Conservation (phyloP, 192 early-diverging fungal genomes). For the Coemansia sp. region DNA sequence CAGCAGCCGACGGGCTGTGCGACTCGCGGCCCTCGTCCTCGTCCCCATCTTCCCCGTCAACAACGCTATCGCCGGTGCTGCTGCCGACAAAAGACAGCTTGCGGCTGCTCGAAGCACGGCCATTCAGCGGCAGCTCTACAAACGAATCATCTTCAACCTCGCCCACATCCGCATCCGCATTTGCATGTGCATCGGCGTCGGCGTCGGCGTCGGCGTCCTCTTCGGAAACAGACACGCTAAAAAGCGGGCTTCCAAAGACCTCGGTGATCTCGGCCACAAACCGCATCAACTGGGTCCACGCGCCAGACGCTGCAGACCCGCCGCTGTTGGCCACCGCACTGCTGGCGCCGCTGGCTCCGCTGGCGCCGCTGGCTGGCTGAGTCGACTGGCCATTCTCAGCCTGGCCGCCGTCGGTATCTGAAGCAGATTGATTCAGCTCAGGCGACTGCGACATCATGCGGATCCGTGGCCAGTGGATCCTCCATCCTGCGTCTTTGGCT, state of each 20-base stretch:
- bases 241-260: constrained; percentile 26
- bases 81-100: constrained; percentile 13
- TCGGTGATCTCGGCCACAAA: constrained; percentile 42
- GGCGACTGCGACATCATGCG: constrained; percentile 55
- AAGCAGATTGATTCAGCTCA: constrained; percentile 16
- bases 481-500: constrained; percentile 47
- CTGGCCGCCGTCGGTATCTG: constrained; percentile 1
- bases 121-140: constrained; percentile 7
- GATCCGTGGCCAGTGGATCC: constrained; percentile 43
- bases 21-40: neutral
- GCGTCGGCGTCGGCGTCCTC: neutral
- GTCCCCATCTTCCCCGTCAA: neutral
- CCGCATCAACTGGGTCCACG: constrained; percentile 35
- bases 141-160: neutral
- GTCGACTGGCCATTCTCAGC: neutral
- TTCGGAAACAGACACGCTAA: neutral
- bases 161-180: neutral
- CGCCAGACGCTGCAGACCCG: neutral
- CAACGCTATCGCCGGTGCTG: neutral
- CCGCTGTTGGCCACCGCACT: neutral
- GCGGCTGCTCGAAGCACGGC: neutral
- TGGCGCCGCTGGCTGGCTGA: neutral
- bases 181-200: neutral
- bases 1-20: neutral
- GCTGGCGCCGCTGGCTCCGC: constrained; percentile 3